These are phyloP conservation scores for Chlorella ohadii DNA, from an alignment of 139 green algal species.

Conservation along the genomic window DNA sequence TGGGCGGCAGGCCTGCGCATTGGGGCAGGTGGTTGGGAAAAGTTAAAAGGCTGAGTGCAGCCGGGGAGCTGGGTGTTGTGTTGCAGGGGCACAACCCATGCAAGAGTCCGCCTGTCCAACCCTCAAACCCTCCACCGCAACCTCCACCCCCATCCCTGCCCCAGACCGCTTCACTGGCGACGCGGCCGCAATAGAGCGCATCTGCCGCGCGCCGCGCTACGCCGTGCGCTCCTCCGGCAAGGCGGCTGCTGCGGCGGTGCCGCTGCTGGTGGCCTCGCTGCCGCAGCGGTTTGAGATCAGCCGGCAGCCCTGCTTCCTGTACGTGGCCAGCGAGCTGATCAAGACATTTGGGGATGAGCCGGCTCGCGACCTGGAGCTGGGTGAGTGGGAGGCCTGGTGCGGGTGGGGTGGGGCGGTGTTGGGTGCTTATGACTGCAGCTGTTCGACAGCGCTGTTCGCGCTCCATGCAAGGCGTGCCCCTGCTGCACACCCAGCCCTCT, in stretches of 20 bases:
- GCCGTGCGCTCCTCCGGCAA: conserved; percentile 64
- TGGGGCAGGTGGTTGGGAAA: neutral
- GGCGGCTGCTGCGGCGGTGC: conserved; percentile 53
- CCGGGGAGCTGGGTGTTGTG: neutral
- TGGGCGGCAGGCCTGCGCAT: neutral
- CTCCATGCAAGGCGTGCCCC: too few species aligned
- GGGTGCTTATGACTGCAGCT: too few species aligned
- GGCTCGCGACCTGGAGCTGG: conserved; percentile 47
- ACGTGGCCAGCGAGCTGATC: conserved; percentile 83
- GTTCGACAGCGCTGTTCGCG: too few species aligned
- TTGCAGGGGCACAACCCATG: too few species aligned
- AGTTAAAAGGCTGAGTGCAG: neutral
- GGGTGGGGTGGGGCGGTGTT: neutral
- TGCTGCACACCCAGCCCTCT: too few species aligned
- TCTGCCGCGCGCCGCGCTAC: conserved; percentile 60
- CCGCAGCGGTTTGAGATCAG: conserved; percentile 66
- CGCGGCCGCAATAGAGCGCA: conserved; percentile 42
- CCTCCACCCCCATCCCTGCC: neutral
- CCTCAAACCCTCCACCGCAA: neutral
- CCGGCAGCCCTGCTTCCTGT: conserved; percentile 78
- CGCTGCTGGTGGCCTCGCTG: conserved; percentile 63
- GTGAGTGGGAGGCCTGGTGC: conserved; percentile 2
- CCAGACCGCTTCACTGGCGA: conserved; percentile 42
- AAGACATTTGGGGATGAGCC: conserved; percentile 78
- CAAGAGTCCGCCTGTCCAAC: neutral